phyloP scores from a whole-genome alignment of 225 moss, liverwort and hornwort species.

The Straminergon stramineum region DNA sequence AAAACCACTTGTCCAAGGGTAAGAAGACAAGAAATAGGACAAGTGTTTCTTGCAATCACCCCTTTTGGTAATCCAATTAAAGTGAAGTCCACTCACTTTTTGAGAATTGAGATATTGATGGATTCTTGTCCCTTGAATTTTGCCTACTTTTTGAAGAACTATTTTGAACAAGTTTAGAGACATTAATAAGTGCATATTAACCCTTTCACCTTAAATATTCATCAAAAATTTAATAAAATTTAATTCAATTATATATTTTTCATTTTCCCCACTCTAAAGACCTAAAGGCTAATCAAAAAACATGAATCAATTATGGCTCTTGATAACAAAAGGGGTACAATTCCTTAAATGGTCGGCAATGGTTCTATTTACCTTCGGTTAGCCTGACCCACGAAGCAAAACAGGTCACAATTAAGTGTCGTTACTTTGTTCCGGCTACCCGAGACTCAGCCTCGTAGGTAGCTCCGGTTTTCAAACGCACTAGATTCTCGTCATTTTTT shows the following conservation, averaged over 20 bases:
- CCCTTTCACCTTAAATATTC: neutral
- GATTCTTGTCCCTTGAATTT: rapidly evolving
- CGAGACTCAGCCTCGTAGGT: neutral
- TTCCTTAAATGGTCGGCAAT: too few species aligned
- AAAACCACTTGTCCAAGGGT: too few species aligned
- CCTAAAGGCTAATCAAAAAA: neutral
- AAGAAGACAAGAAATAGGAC: too few species aligned
- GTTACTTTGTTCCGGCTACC: neutral
- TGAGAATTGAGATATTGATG: neutral
- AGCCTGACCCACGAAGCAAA: too few species aligned
- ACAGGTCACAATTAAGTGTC: too few species aligned
- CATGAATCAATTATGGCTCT: neutral
- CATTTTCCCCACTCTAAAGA: neutral
- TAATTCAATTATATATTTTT: too few species aligned
- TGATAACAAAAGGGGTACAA: neutral
- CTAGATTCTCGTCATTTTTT: neutral
- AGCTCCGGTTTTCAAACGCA: neutral
- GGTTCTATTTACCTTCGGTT: neutral
- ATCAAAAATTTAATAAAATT: too few species aligned
- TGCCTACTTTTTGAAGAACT: rapidly evolving
- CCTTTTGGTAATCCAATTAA: too few species aligned
- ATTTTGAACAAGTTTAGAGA: neutral
- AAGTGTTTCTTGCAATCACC: too few species aligned
- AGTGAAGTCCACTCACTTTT: neutral
- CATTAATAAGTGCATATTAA: neutral